Percentiles rank a stretch among this genome's conserved stretches.
phyloP scores from a whole-genome alignment of 2,329 filamentous ascomycete species.

The Aspergillus sp. region DNA sequence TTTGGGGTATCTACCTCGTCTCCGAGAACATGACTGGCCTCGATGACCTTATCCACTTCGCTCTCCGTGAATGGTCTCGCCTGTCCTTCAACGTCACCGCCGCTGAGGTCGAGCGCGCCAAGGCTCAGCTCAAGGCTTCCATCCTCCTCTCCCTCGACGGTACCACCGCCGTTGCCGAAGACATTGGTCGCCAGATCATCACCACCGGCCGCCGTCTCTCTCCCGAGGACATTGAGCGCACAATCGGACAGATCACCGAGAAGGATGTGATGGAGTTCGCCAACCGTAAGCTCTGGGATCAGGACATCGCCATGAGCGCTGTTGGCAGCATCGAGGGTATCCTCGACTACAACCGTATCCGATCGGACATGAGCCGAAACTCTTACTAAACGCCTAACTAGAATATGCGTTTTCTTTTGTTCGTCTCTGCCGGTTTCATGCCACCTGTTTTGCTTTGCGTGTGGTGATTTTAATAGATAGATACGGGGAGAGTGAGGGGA shows the following conservation, averaged over 20 bases:
- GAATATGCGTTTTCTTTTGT: slow-evolving; percentile 21
- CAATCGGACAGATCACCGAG: slow-evolving; percentile 83
- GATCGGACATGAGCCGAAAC: slow-evolving; percentile 87
- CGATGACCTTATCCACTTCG: slow-evolving; percentile 97
- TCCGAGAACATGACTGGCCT: slow-evolving; percentile 83
- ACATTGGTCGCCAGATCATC: slow-evolving; percentile 97
- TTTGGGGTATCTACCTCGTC: slow-evolving; percentile 99
- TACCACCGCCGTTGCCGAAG: slow-evolving; percentile 95
- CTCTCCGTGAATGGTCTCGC: slow-evolving; percentile 96
- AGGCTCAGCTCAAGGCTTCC: slow-evolving; percentile 98
- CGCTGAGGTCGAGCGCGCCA: slow-evolving; percentile 95
- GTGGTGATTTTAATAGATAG: slow-evolving; percentile 30
- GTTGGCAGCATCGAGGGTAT: slow-evolving; percentile 89
- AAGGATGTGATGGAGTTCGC: slow-evolving; percentile 98
- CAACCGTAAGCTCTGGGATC: slow-evolving; percentile 93
- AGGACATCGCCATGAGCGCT: slow-evolving; percentile 90
- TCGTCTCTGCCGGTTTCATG: slow-evolving; percentile 1
- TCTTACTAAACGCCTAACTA: slow-evolving; percentile 29
- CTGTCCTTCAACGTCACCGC: slow-evolving; percentile 84
- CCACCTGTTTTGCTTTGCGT: slow-evolving; percentile 14
- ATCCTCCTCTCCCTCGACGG: slow-evolving; percentile 96
- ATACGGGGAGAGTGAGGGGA: slow-evolving; percentile 20
- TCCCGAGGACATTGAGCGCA: slow-evolving; percentile 91
- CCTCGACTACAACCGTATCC: slow-evolving; percentile 53
- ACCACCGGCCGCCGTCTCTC: slow-evolving; percentile 90